phyloP scores from a whole-genome alignment of 2,329 filamentous ascomycete species.

The Beauveria asiatica region DNA sequence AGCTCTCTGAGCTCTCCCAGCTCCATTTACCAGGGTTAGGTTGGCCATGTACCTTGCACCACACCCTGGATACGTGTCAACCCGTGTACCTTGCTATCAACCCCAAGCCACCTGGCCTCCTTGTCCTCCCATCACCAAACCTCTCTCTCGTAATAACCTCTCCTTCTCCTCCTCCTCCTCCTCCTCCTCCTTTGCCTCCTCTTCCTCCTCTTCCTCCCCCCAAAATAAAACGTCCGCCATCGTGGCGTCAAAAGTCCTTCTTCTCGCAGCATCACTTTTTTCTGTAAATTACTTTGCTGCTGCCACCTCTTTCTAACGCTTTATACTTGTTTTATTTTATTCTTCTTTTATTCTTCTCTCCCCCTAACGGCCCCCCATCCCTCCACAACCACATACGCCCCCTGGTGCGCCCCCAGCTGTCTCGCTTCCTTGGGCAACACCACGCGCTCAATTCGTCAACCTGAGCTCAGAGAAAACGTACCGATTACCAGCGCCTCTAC shows the following conservation, averaged over 20 bases:
- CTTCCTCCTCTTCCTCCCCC: neutral
- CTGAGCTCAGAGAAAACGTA: neutral
- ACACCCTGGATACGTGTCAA: no score
- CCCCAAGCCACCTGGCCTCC: neutral
- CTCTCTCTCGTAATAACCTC: neutral
- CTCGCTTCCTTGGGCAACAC: neutral
- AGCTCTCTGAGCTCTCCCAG: no score
- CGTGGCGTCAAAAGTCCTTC: slow-evolving; percentile 7
- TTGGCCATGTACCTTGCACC: no score
- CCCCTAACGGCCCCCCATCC: neutral
- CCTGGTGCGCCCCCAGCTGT: neutral
- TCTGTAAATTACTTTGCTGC: slow-evolving; percentile 6
- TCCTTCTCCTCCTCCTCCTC: neutral
- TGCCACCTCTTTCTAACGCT: neutral
- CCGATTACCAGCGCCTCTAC: neutral
- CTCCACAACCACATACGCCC: neutral
- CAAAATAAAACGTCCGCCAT: neutral
- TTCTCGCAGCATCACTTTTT: slow-evolving; percentile 4
- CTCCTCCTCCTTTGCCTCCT: neutral
- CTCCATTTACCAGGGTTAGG: no score
- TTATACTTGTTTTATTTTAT: slow-evolving; percentile 7
- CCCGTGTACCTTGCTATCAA: no score
- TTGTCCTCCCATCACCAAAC: slow-evolving; percentile 1
- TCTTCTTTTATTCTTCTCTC: neutral
- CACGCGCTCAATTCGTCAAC: neutral